A percentile compares a stretch with the other conserved stretches of the same genome.
Evolutionary conservation across 2,329 filamentous ascomycete genomes (phyloP).

Genomic region (Calonectria crousiana): DNA sequence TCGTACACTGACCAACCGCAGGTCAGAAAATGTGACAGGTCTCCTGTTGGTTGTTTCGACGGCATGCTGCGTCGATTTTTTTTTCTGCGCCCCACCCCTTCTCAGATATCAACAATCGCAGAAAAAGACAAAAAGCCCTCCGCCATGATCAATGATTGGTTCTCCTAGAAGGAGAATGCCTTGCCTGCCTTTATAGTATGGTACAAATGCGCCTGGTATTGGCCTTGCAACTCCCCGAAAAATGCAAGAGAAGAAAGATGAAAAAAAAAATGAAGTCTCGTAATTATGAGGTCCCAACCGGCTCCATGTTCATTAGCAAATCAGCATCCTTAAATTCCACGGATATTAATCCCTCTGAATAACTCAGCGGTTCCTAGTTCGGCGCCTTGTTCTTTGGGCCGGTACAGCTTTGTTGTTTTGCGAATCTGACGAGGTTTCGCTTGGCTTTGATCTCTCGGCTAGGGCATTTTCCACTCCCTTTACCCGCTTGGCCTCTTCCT

Average conservation of each 20-base stretch:
- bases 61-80: not conserved
- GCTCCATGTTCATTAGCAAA: slow-evolving; percentile 22
- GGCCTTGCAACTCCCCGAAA: slow-evolving; percentile 28
- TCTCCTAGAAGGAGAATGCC: slow-evolving; percentile 11
- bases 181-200: slow-evolving; percentile 27
- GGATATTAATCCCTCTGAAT: slow-evolving; percentile 7
- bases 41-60: not conserved
- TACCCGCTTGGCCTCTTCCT: slow-evolving; percentile 57
- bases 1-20: not conserved
- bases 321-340: slow-evolving; percentile 5
- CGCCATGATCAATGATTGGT: slow-evolving; percentile 17
- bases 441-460: slow-evolving; percentile 31
- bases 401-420: slow-evolving; percentile 33
- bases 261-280: slow-evolving; percentile 13
- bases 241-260: slow-evolving; percentile 19
- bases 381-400: slow-evolving; percentile 22
- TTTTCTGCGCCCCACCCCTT: not conserved
- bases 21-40: not conserved
- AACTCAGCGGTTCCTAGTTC: slow-evolving; percentile 17
- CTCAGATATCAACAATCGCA: slow-evolving; percentile 12
- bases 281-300: slow-evolving; percentile 21
- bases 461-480: slow-evolving; percentile 42
- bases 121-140: slow-evolving; percentile 20
- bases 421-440: slow-evolving; percentile 7
- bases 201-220: slow-evolving; percentile 28